Evolutionary conservation across 176 grass and related monocot genomes (phyloP).

Genomic region (Triticum dicoccoides): DNA sequence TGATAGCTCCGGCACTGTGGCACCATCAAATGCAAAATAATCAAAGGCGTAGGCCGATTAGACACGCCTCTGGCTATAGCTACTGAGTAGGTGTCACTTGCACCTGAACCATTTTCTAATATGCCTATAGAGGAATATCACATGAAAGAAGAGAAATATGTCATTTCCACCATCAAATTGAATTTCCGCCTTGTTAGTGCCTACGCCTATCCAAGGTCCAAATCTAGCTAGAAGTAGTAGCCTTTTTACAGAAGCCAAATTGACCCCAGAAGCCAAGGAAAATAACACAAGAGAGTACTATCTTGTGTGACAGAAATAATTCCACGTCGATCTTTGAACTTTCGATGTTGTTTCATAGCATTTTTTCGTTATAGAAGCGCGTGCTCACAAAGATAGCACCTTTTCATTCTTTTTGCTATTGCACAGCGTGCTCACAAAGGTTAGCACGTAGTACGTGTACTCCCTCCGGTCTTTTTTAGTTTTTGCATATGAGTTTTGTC

Average conservation of each 20-base stretch:
- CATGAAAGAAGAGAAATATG: not conserved
- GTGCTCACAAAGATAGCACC: not conserved
- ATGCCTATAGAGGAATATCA: not conserved
- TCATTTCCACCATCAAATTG: not conserved
- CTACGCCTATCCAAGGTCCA: not conserved
- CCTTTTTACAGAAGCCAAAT: constrained; percentile 3
- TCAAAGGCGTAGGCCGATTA: not conserved
- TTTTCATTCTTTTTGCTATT: not conserved
- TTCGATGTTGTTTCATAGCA: not conserved
- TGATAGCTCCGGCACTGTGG: constrained; percentile 22
- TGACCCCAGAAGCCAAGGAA: not conserved
- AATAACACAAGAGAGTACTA: not conserved
- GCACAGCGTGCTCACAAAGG: not conserved
- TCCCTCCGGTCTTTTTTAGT: too few species aligned
- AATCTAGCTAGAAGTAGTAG: not conserved
- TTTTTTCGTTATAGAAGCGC: not conserved
- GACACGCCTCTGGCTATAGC: constrained; percentile 12
- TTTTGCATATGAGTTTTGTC: too few species aligned
- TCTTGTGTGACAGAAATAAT: not conserved
- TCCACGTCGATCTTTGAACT: not conserved
- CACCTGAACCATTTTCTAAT: not conserved
- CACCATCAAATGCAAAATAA: constrained; percentile 25
- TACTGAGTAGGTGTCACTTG: not conserved
- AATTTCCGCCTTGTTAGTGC: not conserved
- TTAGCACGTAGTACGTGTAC: not conserved